Conservation (phyloP, 1,139 yeast genomes). For the Entelexis paramagnoliae region DNA sequence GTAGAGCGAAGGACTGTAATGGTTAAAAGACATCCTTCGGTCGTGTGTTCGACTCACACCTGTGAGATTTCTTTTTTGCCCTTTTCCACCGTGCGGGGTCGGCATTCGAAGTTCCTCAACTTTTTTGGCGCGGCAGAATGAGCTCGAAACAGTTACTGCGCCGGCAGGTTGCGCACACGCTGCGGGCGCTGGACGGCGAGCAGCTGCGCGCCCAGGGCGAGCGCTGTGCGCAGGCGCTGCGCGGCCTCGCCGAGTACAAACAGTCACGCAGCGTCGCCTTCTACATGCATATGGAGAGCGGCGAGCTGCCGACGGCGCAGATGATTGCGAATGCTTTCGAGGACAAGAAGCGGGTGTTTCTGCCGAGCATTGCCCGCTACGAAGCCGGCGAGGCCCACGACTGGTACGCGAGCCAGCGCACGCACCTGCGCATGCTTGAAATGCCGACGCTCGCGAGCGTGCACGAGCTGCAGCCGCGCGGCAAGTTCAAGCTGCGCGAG, state of each 20-base stretch:
- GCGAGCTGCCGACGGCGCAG: constrained; percentile 48
- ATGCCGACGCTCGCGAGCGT: constrained; percentile 40
- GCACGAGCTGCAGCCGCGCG: constrained; percentile 47
- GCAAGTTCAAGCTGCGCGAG: constrained; percentile 58
- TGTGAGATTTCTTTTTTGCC: constrained; percentile 41
- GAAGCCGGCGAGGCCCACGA: constrained; percentile 9
- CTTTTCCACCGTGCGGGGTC: neutral
- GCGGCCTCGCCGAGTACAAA: constrained; percentile 35
- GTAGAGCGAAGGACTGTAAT: constrained; percentile 78
- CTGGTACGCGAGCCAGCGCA: constrained; percentile 33
- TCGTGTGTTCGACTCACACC: constrained; percentile 83
- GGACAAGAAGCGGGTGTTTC: constrained; percentile 32
- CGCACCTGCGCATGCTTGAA: constrained; percentile 50
- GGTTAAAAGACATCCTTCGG: constrained; percentile 55
- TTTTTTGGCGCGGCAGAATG: neutral
- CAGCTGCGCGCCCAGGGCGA: constrained; percentile 26
- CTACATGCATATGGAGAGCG: constrained; percentile 55
- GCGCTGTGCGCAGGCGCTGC: constrained; percentile 31
- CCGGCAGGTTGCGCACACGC: constrained; percentile 19
- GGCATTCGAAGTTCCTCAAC: no score
- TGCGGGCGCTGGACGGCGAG: constrained; percentile 19
- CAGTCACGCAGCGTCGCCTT: constrained; percentile 45
- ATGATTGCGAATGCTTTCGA: constrained; percentile 44
- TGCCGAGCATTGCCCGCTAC: constrained; percentile 31
- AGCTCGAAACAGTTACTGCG: constrained; percentile 25